Percentiles rank a stretch among this genome's conserved stretches.
phyloP scores from a whole-genome alignment of 129 eudicot genomes.

The Flaveria trinervia region DNA sequence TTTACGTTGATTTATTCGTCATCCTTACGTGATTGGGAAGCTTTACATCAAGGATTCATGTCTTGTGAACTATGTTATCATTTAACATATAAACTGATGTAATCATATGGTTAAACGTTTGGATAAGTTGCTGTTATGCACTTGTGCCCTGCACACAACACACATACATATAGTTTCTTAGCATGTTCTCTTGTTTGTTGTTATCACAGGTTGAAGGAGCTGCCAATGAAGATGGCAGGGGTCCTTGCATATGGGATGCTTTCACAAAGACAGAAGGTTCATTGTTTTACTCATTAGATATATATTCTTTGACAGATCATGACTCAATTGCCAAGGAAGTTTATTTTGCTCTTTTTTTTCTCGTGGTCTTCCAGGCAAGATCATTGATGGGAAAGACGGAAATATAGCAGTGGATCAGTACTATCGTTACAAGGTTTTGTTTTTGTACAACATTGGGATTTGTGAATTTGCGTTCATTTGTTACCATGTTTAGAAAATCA shows the following conservation, averaged over 20 bases:
- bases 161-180: slow-evolving; percentile 4
- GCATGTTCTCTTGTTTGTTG: slow-evolving; percentile 23
- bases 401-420: slow-evolving; percentile 74
- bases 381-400: slow-evolving; percentile 65
- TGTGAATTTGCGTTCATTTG: slow-evolving; percentile 12
- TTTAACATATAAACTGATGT: background rate
- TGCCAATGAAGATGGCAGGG: slow-evolving; percentile 60
- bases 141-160: background rate
- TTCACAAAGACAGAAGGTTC: slow-evolving; percentile 53
- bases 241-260: slow-evolving; percentile 83
- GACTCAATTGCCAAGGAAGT: slow-evolving; percentile 14
- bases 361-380: slow-evolving; percentile 53
- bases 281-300: slow-evolving; percentile 8
- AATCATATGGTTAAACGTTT: background rate
- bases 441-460: background rate
- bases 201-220: slow-evolving; percentile 79
- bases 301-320: slow-evolving; percentile 11
- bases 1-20: background rate
- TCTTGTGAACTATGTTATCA: slow-evolving; percentile 6
- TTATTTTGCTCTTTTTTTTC: slow-evolving; percentile 2
- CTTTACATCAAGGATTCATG: background rate
- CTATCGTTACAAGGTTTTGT: slow-evolving; percentile 71
- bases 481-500: background rate
- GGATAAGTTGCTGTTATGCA: background rate
- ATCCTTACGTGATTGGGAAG: slow-evolving; percentile 8